These are phyloP conservation scores for Serpula lacrymans DNA, from an alignment of 768 basidiomycete species.

Conservation along the genomic window DNA sequence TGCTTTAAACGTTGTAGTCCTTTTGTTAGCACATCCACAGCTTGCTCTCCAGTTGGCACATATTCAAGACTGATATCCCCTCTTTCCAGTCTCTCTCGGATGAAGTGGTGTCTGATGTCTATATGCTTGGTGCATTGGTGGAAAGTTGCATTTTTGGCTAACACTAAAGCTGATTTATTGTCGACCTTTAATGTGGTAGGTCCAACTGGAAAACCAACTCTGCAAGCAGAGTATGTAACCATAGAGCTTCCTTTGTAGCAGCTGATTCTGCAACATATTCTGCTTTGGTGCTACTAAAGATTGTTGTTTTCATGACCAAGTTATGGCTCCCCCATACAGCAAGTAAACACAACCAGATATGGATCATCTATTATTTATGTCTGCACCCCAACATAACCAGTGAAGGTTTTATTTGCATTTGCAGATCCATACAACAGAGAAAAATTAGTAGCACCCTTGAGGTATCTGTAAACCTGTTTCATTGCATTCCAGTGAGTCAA, in stretches of 20 bases:
- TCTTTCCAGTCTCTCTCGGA: slow-evolving; percentile 1
- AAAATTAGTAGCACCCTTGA: slow-evolving; percentile 8
- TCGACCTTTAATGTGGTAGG: slow-evolving; percentile 10
- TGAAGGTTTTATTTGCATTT: too few species aligned
- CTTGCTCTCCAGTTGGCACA: slow-evolving; percentile 18
- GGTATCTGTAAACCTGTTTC: slow-evolving; percentile 13
- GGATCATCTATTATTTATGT: too few species aligned
- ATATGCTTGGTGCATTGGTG: slow-evolving; percentile 26
- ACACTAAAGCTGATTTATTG: slow-evolving; percentile 16
- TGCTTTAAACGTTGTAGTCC: slow-evolving; percentile 10
- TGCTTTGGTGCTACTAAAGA: too few species aligned
- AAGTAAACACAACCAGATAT: too few species aligned
- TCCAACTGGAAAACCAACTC: too few species aligned
- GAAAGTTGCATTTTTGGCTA: slow-evolving; percentile 5
- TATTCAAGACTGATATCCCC: slow-evolving; percentile 12
- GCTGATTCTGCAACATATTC: too few species aligned
- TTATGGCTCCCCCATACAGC: too few species aligned
- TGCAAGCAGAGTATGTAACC: too few species aligned
- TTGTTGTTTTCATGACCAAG: too few species aligned
- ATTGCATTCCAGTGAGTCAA: slow-evolving; percentile 10
- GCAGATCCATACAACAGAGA: slow-evolving; percentile 1
- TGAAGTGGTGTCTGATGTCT: slow-evolving; percentile 20
- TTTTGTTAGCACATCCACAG: slow-evolving; percentile 17
- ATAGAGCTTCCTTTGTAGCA: too few species aligned
- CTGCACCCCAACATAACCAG: too few species aligned